Evolutionary conservation across 768 basidiomycete species (phyloP).

Genomic region (Pilatotrama ljubarskyi): DNA sequence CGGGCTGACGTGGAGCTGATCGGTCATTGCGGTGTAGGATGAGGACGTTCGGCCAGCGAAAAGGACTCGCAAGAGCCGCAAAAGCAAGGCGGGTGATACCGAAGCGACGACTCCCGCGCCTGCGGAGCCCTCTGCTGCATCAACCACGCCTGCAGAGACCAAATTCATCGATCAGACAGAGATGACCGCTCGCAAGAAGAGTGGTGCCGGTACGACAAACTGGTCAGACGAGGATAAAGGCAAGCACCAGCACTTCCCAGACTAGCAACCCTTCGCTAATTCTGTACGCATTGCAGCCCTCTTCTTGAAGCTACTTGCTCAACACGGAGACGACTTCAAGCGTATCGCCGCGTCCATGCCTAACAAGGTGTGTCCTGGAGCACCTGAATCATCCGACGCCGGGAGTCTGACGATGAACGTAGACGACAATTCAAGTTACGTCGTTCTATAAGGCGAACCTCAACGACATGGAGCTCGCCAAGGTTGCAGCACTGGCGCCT

Average conservation of each 20-base stretch:
- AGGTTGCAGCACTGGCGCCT: conserved; percentile 42
- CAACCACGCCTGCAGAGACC: conserved; percentile 24
- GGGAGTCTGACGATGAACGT: conserved; percentile 2
- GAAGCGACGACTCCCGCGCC: conserved; percentile 27
- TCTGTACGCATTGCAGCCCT: conserved; percentile 34
- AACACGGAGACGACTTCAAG: conserved; percentile 67
- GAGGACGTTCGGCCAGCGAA: conserved; percentile 35
- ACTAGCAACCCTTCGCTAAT: background rate
- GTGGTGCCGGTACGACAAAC: conserved; percentile 38
- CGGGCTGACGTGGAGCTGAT: background rate
- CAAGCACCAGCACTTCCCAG: conserved; percentile 32
- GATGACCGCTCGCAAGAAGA: conserved; percentile 26
- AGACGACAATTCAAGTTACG: conserved; percentile 59
- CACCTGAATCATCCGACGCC: background rate
- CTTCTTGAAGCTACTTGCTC: conserved; percentile 56
- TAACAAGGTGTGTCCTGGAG: conserved; percentile 48
- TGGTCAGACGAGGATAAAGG: conserved; percentile 75
- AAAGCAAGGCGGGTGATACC: conserved; percentile 32
- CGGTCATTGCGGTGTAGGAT: conserved; percentile 23
- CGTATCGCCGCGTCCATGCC: conserved; percentile 70
- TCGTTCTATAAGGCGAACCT: conserved; percentile 51
- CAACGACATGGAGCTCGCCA: conserved; percentile 42
- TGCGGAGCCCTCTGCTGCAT: conserved; percentile 26
- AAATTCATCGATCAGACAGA: conserved; percentile 31
- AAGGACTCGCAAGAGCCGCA: conserved; percentile 33